Conservation (phyloP, 2,329 filamentous ascomycete species). For the Aspergillus terreus region DNA sequence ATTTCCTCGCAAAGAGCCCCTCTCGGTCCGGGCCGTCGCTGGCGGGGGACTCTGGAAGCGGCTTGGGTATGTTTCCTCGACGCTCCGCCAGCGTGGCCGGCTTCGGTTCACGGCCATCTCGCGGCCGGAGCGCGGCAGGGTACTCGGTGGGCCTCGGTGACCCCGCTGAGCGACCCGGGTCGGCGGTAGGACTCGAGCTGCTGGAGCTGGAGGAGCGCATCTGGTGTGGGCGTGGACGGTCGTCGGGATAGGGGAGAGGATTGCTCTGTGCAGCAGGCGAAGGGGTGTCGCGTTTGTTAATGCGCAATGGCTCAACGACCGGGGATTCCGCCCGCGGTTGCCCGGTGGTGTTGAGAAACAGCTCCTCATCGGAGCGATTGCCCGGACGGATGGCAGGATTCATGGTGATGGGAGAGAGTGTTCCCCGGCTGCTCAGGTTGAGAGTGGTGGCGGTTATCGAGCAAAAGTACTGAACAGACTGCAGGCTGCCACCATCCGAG, state of each 20-base stretch:
- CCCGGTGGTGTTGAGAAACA: slow-evolving; percentile 54
- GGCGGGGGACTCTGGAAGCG: slow-evolving; percentile 76
- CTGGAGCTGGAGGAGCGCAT: slow-evolving; percentile 28
- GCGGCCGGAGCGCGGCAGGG: slow-evolving; percentile 38
- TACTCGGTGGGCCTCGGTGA: slow-evolving; percentile 32
- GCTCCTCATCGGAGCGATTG: slow-evolving; percentile 76
- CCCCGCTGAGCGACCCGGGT: slow-evolving; percentile 16
- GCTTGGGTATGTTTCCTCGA: slow-evolving; percentile 69
- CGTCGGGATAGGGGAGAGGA: slow-evolving; percentile 69
- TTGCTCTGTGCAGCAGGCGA: slow-evolving; percentile 52
- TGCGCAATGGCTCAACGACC: slow-evolving; percentile 77
- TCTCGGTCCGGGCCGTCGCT: slow-evolving; percentile 72
- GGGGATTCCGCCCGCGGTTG: slow-evolving; percentile 59
- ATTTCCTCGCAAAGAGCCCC: slow-evolving; percentile 69
- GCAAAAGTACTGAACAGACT: neutral
- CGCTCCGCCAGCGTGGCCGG: slow-evolving; percentile 70
- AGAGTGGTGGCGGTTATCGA: neutral
- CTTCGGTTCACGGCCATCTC: slow-evolving; percentile 50
- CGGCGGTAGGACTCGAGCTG: slow-evolving; percentile 25
- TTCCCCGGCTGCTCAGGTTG: slow-evolving; percentile 1
- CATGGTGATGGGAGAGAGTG: slow-evolving; percentile 30
- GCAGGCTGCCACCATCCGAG: no score
- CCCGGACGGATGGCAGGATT: slow-evolving; percentile 53
- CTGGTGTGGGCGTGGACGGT: slow-evolving; percentile 45
- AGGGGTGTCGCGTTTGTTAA: slow-evolving; percentile 73